phyloP scores from a whole-genome alignment of 768 basidiomycete genomes.

The Coprinopsis strossmayeri region DNA sequence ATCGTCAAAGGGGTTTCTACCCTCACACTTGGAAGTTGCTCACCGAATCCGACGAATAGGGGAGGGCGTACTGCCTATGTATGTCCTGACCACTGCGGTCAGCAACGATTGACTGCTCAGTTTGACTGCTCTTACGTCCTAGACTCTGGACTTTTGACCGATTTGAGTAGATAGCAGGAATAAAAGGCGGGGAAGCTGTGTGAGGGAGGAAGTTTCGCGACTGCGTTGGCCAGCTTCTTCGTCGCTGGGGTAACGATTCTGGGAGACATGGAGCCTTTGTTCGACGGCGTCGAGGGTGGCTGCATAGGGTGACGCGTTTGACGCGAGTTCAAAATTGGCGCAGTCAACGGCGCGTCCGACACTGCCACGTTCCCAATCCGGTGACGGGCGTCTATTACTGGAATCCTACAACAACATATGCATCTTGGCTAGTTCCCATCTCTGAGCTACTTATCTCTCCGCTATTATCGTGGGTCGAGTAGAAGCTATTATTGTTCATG shows the following conservation, averaged over 20 bases:
- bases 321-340: too few relatives aligned
- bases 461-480: too few relatives aligned
- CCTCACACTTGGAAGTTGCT: too few relatives aligned
- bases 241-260: not conserved
- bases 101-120: slow-evolving; percentile 9
- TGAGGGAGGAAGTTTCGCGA: not conserved
- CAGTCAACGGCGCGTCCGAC: too few relatives aligned
- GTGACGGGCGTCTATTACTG: too few relatives aligned
- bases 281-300: not conserved
- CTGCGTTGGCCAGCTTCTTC: not conserved
- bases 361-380: too few relatives aligned
- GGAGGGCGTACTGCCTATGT: slow-evolving; percentile 69
- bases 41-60: slow-evolving; percentile 64
- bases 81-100: slow-evolving; percentile 39
- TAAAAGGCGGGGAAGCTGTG: slow-evolving; percentile 65
- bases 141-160: slow-evolving; percentile 46
- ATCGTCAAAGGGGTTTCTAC: too few relatives aligned
- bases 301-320: not conserved
- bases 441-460: not conserved
- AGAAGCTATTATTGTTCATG: not conserved
- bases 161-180: slow-evolving; percentile 78
- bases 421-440: not conserved
- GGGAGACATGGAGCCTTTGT: too few relatives aligned
- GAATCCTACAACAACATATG: not conserved
- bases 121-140: slow-evolving; percentile 26